Percentiles rank a stretch among this genome's conserved stretches.
These are phyloP conservation scores for Diaporthe citrichinensis DNA, from an alignment of 2,329 filamentous ascomycete species.

Conservation along the genomic window DNA sequence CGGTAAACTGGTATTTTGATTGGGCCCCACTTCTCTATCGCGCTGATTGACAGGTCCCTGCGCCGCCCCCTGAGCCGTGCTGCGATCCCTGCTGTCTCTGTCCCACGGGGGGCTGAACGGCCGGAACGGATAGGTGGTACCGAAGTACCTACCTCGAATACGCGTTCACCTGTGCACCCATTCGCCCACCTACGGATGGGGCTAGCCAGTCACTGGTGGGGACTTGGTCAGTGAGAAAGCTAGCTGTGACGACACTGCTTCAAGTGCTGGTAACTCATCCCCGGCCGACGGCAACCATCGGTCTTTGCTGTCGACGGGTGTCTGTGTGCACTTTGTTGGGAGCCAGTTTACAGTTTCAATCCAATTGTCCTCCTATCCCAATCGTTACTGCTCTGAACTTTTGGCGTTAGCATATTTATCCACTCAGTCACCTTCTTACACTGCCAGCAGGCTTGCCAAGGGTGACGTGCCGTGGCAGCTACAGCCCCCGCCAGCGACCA, in stretches of 20 bases:
- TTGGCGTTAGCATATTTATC: not conserved
- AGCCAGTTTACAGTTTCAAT: not conserved
- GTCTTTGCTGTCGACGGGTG: not conserved
- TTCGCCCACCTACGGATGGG: not conserved
- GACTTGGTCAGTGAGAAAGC: not conserved
- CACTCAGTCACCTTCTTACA: not conserved
- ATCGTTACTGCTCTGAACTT: not conserved
- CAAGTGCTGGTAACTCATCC: constrained; percentile 8
- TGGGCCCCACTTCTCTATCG: constrained; percentile 25
- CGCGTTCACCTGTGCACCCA: not conserved
- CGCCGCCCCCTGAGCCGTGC: constrained; percentile 30
- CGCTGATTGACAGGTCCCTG: constrained; percentile 29
- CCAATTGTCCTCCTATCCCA: not conserved
- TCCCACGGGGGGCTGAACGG: constrained; percentile 6
- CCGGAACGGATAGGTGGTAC: not conserved
- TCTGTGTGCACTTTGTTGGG: not conserved
- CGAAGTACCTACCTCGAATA: not conserved
- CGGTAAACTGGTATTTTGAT: constrained; percentile 23
- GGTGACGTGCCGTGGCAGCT: not conserved
- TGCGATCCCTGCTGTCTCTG: not conserved
- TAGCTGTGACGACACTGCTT: constrained; percentile 25
- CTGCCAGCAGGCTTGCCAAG: not conserved
- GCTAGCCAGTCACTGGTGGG: constrained; percentile 9
- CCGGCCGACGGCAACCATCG: constrained; percentile 33
- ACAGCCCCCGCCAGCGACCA: not conserved